A percentile compares a stretch with the other conserved stretches of the same genome.
Evolutionary conservation across 371 early-diverging fungal species (phyloP).

Genomic region (Apophysomyces sp.): DNA sequence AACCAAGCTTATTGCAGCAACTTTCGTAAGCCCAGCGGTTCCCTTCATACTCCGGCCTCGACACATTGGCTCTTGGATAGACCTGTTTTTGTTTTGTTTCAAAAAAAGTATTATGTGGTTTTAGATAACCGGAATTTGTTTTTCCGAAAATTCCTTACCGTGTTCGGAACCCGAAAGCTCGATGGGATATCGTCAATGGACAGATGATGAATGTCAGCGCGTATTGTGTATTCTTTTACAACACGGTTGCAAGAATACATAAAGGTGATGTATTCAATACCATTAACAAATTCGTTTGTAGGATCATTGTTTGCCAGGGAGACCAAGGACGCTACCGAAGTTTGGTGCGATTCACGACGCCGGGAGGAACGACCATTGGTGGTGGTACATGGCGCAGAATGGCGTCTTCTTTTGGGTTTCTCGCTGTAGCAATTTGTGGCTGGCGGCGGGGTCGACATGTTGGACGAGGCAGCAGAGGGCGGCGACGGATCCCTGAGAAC

Average conservation of each 20-base stretch:
- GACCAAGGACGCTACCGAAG: conserved; percentile 49
- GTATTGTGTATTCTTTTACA: conserved; percentile 70
- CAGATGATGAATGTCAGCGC: conserved; percentile 74
- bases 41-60: conserved; percentile 68
- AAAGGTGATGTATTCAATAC: conserved; percentile 67
- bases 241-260: conserved; percentile 65
- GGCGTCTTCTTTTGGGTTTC: background rate
- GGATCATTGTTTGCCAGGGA: conserved; percentile 56
- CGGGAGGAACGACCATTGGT: conserved; percentile 2
- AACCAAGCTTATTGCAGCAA: conserved; percentile 82
- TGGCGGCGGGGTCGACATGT: background rate
- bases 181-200: conserved; percentile 57
- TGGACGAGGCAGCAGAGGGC: background rate
- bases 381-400: background rate
- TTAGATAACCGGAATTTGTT: background rate
- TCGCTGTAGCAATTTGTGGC: background rate
- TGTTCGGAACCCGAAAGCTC: conserved; percentile 74
- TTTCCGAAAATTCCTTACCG: conserved; percentile 33
- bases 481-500: background rate
- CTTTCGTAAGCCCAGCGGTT: conserved; percentile 93
- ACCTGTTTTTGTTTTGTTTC: conserved; percentile 30
- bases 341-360: conserved; percentile 38
- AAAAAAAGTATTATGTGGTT: background rate
- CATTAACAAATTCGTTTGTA: conserved; percentile 39
- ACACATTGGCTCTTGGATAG: conserved; percentile 81